A percentile compares a stretch with the other conserved stretches of the same genome.
These are phyloP conservation scores for Ophiorrhiza pumila DNA, from an alignment of 257 asterid genomes.

Conservation along the genomic window DNA sequence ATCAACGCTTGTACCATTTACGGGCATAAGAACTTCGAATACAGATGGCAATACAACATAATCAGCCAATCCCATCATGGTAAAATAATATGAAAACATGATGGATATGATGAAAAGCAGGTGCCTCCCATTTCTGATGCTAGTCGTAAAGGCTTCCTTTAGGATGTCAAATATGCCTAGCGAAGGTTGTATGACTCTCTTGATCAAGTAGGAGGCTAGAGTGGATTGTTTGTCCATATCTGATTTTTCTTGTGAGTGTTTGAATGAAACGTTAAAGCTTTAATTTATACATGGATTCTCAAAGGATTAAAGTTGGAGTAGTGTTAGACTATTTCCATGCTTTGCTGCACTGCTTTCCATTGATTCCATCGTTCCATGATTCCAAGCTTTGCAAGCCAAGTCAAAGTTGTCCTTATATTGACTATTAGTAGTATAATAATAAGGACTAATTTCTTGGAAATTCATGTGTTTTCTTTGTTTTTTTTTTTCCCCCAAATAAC, in stretches of 20 bases:
- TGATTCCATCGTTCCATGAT: no score
- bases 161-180: conserved; percentile 16
- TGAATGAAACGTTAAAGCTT: background rate
- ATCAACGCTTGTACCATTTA: background rate
- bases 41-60: background rate
- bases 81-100: conserved; percentile 1
- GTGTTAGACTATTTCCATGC: no score
- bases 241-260: background rate
- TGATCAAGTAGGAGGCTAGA: background rate
- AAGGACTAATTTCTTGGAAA: background rate
- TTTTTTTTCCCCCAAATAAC: no score
- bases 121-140: conserved; percentile 7
- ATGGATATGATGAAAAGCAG: conserved; percentile 6
- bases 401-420: background rate
- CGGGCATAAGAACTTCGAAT: background rate
- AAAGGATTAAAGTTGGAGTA: no score
- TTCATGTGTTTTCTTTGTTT: background rate
- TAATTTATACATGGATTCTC: background rate
- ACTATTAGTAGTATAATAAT: background rate
- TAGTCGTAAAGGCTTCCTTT: conserved; percentile 5
- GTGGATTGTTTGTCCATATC: conserved; percentile 16
- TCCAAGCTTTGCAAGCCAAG: background rate
- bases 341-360: no score
- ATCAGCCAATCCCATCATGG: background rate
- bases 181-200: conserved; percentile 5